A percentile compares a stretch with the other conserved stretches of the same genome.
Conservation (phyloP, 305 asterid genomes). For the Rubia balearica region DNA sequence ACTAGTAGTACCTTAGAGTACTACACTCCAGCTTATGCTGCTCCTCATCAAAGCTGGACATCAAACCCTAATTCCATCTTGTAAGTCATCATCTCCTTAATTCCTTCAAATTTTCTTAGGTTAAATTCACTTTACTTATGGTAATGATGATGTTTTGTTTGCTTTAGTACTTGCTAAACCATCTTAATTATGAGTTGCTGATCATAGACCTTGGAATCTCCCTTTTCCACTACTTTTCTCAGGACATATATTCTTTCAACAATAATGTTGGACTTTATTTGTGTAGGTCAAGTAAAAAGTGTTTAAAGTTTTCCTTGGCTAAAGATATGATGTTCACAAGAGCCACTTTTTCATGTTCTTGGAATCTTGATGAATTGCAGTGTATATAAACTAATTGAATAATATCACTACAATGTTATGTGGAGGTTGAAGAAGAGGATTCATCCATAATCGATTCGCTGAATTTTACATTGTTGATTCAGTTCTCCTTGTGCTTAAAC, state of each 20-base stretch:
- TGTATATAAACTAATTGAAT: not conserved
- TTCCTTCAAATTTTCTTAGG: conserved; percentile 20
- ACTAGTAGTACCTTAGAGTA: conserved; percentile 6
- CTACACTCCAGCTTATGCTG: conserved; percentile 26
- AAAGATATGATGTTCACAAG: not conserved
- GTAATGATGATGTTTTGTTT: conserved; percentile 28
- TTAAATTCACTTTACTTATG: conserved; percentile 11
- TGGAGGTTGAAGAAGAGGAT: not conserved
- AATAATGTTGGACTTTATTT: conserved; percentile 37
- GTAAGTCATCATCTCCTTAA: conserved; percentile 47
- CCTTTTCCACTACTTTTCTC: conserved; percentile 12
- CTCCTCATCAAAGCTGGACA: conserved; percentile 48
- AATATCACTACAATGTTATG: not conserved
- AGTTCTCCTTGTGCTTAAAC: not conserved
- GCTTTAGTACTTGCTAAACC: conserved; percentile 6
- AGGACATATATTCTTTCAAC: conserved; percentile 21
- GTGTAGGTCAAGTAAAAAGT: conserved; percentile 25
- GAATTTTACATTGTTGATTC: not conserved
- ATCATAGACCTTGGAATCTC: conserved; percentile 28
- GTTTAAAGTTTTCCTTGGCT: conserved; percentile 11
- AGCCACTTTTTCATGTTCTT: conserved; percentile 7
- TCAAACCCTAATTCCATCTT: conserved; percentile 41
- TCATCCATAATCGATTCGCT: not conserved
- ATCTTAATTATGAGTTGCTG: conserved; percentile 19
- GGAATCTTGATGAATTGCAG: conserved; percentile 5